A percentile compares a stretch with the other conserved stretches of the same genome.
Evolutionary conservation across 345 rosid genomes (phyloP).

Genomic region (Heritiera littoralis): DNA sequence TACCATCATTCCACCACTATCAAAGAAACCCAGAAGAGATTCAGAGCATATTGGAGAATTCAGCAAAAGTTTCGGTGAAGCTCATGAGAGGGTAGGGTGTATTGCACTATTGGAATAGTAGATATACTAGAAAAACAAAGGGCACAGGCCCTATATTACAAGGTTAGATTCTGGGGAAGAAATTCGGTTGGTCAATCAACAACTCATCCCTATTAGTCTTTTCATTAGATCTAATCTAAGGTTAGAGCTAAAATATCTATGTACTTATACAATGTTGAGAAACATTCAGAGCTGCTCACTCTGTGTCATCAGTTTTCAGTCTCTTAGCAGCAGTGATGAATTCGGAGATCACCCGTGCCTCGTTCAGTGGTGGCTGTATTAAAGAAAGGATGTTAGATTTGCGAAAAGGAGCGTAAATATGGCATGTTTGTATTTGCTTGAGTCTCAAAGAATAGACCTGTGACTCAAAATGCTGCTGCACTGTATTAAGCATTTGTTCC

Average conservation of each 20-base stretch:
- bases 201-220: conserved; percentile 26
- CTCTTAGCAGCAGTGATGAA: conserved; percentile 19
- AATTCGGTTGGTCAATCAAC: conserved; percentile 8
- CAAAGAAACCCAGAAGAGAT: neutral
- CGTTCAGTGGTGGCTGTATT: conserved; percentile 19
- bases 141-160: conserved; percentile 16
- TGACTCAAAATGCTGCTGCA: conserved; percentile 49
- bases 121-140: conserved; percentile 7
- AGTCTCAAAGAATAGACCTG: conserved; percentile 40
- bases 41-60: neutral
- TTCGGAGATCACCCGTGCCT: conserved; percentile 20
- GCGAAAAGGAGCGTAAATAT: neutral
- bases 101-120: neutral
- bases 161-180: conserved; percentile 33
- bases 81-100: neutral
- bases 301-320: conserved; percentile 8
- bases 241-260: conserved; percentile 44
- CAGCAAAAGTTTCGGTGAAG: neutral
- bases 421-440: neutral
- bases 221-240: conserved; percentile 44
- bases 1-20: neutral
- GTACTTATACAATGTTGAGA: conserved; percentile 31
- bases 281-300: conserved; percentile 27
- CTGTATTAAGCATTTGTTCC: conserved; percentile 53
- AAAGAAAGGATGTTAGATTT: neutral